These are phyloP conservation scores for Lactarius tabidus DNA, from an alignment of 768 basidiomycete genomes.

Conservation along the genomic window DNA sequence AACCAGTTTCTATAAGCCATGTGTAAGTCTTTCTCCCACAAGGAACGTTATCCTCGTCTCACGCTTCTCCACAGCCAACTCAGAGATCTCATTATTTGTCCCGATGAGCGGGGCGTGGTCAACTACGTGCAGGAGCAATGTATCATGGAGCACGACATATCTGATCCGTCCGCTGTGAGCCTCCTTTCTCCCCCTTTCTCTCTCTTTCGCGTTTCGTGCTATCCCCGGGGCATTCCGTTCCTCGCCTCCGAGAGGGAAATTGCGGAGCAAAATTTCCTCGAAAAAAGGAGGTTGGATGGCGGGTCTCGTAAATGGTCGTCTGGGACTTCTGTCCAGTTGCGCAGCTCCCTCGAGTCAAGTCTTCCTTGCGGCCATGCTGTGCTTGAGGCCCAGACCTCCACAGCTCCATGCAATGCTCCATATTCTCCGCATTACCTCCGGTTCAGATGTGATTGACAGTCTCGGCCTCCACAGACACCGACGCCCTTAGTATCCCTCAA, in stretches of 20 bases:
- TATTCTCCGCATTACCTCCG: conserved; percentile 6
- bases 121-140: conserved; percentile 53
- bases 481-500: conserved; percentile 49
- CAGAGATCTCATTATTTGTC: conserved; percentile 74
- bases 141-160: conserved; percentile 60
- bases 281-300: background rate
- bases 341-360: background rate
- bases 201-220: too few relatives aligned
- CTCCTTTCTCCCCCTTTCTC: background rate
- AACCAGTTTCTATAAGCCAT: conserved; percentile 55
- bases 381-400: background rate
- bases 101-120: conserved; percentile 57
- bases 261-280: background rate
- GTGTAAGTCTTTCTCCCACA: conserved; percentile 38
- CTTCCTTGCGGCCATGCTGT: background rate
- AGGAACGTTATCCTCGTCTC: conserved; percentile 13
- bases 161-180: conserved; percentile 45
- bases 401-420: background rate
- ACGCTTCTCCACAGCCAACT: conserved; percentile 50
- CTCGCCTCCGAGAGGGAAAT: background rate
- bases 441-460: background rate
- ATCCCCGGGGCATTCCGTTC: background rate
- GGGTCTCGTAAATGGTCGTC: background rate
- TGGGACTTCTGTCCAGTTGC: background rate
- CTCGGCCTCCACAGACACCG: conserved; percentile 30